A percentile compares a stretch with the other conserved stretches of the same genome.
Conservation (phyloP, 129 eudicot species). For the Helianthus annuus region HanXRQr2.0-SUNRISE NC_035447.2:55353337-55353836, state of each 20-base stretch:
- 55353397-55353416: constrained; percentile 93
- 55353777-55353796: constrained; percentile 82
- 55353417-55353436: constrained; percentile 79
- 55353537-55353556: constrained; percentile 75
- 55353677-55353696: constrained; percentile 93
- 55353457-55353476: constrained; percentile 55
- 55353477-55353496: constrained; percentile 53
- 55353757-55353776: constrained; percentile 74
- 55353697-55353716: constrained; percentile 81
- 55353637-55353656: constrained; percentile 36
- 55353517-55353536: constrained; percentile 63
- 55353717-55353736: constrained; percentile 78
- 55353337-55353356: constrained; percentile 68
- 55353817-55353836: constrained; percentile 84
- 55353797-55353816: constrained; percentile 87
- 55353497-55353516: constrained; percentile 47
- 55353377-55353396: constrained; percentile 74
- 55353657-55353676: constrained; percentile 70
- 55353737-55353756: constrained; percentile 81
- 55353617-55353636: constrained; percentile 55
- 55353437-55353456: constrained; percentile 34
- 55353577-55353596: constrained; percentile 48
- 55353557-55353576: constrained; percentile 50
- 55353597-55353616: constrained; percentile 88
- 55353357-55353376: constrained; percentile 45